phyloP scores from a whole-genome alignment of 768 basidiomycete species.

The Russula ochroleuca region DNA sequence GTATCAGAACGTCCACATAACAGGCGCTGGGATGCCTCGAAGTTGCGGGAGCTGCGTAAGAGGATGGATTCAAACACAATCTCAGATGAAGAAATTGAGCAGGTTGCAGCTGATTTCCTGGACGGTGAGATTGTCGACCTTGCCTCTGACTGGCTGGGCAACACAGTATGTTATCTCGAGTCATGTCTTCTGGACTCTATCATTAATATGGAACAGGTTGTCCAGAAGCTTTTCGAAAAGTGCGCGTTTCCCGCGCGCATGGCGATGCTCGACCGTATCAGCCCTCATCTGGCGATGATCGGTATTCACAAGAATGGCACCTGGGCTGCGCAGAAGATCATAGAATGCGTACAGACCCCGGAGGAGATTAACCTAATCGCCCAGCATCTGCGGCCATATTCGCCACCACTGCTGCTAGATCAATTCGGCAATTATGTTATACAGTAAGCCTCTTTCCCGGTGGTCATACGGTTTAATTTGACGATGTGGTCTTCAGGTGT shows the following conservation, averaged over 20 bases:
- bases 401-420: constrained; percentile 90
- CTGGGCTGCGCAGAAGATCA: constrained; percentile 99
- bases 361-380: constrained; percentile 85
- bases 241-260: constrained; percentile 73
- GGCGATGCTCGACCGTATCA: constrained; percentile 90
- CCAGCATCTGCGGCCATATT: constrained; percentile 83
- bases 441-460: constrained; percentile 52
- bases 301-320: constrained; percentile 99
- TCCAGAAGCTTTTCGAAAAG: constrained; percentile 94
- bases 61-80: constrained; percentile 87
- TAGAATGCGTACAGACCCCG: constrained; percentile 84
- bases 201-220: constrained; percentile 50
- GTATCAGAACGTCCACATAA: constrained; percentile 81
- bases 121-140: constrained; percentile 94
- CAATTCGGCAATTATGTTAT: constrained; percentile 93
- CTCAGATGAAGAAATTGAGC: constrained; percentile 81
- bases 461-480: constrained; percentile 5
- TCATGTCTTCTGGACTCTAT: constrained; percentile 1
- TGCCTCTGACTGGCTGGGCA: constrained; percentile 97
- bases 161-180: constrained; percentile 56
- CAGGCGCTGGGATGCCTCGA: constrained; percentile 89
- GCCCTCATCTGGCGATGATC: constrained; percentile 92
- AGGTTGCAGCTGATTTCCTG: constrained; percentile 83
- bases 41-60: constrained; percentile 91
- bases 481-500: constrained; percentile 46